Evolutionary conservation across 1,284 basidiomycete genomes (phyloP), one percentile per base, ranked within the genome.

Genomic region (Ganoderma meredithae): DNA sequence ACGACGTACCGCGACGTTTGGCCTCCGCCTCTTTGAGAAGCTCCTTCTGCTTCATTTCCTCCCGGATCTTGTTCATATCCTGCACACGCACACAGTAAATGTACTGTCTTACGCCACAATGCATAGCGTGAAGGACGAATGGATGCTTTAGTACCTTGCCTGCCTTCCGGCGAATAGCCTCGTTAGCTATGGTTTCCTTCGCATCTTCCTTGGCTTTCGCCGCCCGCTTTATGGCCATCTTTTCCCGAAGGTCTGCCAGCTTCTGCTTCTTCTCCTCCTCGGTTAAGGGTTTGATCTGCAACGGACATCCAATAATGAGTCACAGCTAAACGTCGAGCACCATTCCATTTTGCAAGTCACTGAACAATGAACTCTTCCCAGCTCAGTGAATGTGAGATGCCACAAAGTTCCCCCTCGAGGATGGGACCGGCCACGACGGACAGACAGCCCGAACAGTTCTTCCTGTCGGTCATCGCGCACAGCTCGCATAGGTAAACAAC

Each of bases 231-330:
- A 85, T 88, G 0, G 87, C 85, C 83, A 96, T 89, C 81, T 91
- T 95, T 64, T 86, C 82, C n/a, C 89, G 84, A 62, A 97, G 81
- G 69, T 98, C 96, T 0, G 83, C 88, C 0, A 99, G 86, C 76
- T 91, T 94, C 71, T 90, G 84, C 71, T 90, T 88, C 85, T 93
- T 98, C 80, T 99, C 96, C 76, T 98, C 96, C 79, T 98, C 96
- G 0, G 97, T 99, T 63, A 99, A 81, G 0, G 97, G 97, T 78
- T 93, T 95, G 79, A 97, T 89, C 92, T 94, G 72, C 19, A 59
- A 31, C 47, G 15, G 22, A 22, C 33, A 22, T n/a, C n/a, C 36
- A 56, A 56, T 55, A 40, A 22, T 47, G 25, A 62, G 49, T 31
- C 25, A 49, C 15, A 17, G 25, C 27, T 10, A 31, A 9, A 55